Evolutionary conservation across 805 yeast genomes (phyloP).

Genomic region (Teunomyces panamensis): DNA sequence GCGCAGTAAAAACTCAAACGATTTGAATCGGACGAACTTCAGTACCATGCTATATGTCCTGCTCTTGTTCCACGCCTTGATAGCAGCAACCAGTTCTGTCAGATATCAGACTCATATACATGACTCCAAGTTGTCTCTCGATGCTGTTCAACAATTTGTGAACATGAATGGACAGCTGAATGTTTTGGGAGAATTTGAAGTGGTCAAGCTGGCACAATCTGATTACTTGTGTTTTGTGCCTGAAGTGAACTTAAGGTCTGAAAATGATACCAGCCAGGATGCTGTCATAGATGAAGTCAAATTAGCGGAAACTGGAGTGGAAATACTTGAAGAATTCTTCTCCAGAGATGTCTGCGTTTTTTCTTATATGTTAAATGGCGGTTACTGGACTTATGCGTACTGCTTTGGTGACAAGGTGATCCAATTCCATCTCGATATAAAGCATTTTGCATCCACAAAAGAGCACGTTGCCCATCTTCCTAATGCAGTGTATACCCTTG

Average conservation of each 20-base stretch:
- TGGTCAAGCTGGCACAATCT: not conserved
- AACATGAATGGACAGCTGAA: not conserved
- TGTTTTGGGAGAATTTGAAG: not conserved
- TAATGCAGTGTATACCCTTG: constrained; percentile 31
- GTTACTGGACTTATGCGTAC: constrained; percentile 55
- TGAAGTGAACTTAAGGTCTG: not conserved
- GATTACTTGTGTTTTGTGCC: constrained; percentile 24
- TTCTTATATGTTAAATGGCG: constrained; percentile 26
- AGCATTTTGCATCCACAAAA: constrained; percentile 19
- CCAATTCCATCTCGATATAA: constrained; percentile 45
- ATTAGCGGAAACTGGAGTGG: constrained; percentile 16
- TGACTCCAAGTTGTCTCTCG: not conserved
- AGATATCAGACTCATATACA: not conserved
- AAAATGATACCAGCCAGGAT: not conserved
- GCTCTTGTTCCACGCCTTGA: not conserved
- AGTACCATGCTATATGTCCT: not conserved
- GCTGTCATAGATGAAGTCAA: constrained; percentile 7
- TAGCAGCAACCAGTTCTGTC: not conserved
- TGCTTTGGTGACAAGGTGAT: constrained; percentile 48
- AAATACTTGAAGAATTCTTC: constrained; percentile 15
- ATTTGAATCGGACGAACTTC: not conserved
- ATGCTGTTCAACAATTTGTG: not conserved
- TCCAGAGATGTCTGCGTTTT: constrained; percentile 20
- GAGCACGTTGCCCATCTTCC: constrained; percentile 33
- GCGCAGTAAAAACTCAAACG: too few species aligned